Evolutionary conservation across 2,329 filamentous ascomycete genomes (phyloP).

Genomic region (Colletotrichum melonis): DNA sequence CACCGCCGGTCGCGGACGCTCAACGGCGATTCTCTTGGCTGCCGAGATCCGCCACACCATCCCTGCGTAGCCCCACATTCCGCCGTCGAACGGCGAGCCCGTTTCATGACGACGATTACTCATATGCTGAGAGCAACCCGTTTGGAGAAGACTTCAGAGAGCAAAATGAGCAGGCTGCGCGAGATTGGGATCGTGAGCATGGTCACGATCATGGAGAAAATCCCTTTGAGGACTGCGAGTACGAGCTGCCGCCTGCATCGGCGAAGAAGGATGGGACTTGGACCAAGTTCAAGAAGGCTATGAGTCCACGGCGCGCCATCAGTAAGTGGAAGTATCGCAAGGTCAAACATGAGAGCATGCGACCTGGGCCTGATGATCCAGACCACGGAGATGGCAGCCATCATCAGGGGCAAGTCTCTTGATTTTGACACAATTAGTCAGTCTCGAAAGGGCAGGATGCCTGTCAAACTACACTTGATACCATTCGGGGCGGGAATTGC

Average conservation of each 20-base stretch:
- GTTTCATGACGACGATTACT: constrained; percentile 25
- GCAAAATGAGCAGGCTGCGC: constrained; percentile 7
- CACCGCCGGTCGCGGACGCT: constrained; percentile 9
- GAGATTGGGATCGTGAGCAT: background rate
- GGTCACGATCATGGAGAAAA: background rate
- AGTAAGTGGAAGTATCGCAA: constrained; percentile 33
- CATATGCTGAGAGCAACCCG: constrained; percentile 27
- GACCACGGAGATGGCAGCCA: background rate
- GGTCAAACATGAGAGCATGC: constrained; percentile 8
- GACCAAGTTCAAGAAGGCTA: constrained; percentile 33
- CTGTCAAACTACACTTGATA: background rate
- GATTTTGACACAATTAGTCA: background rate
- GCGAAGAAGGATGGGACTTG: constrained; percentile 21
- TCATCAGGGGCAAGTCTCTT: background rate
- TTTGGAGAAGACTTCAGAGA: constrained; percentile 30
- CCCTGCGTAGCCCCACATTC: constrained; percentile 26
- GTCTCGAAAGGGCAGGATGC: background rate
- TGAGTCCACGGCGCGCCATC: constrained; percentile 29
- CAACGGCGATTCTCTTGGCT: constrained; percentile 29
- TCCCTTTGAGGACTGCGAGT: constrained; percentile 31
- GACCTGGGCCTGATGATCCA: constrained; percentile 3
- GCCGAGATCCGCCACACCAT: constrained; percentile 24
- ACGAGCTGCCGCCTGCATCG: constrained; percentile 16
- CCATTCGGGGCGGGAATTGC: background rate
- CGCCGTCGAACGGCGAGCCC: constrained; percentile 24